phyloP scores from a whole-genome alignment of 345 rosid genomes.

The Cardamine resedifolia region DNA sequence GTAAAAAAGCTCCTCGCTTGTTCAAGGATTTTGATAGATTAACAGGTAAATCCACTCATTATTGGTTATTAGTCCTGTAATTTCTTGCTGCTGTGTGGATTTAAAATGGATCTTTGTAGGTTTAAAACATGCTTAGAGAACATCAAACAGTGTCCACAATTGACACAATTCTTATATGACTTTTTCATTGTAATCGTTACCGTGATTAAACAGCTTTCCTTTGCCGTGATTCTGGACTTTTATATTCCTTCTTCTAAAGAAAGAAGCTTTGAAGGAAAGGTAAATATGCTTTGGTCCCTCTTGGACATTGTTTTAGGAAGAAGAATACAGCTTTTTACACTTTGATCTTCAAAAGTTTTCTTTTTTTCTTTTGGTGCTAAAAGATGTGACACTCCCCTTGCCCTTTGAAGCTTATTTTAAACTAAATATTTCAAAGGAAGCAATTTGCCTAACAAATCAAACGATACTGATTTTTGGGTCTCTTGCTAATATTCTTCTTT shows the following conservation, averaged over 20 bases:
- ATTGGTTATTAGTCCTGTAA: constrained; percentile 4
- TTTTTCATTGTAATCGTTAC: constrained; percentile 4
- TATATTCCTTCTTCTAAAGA: constrained; percentile 29
- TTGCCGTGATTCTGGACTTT: constrained; percentile 26
- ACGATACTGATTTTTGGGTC: constrained; percentile 32
- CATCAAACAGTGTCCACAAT: background rate
- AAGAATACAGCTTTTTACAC: constrained; percentile 31
- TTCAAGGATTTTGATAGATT: background rate
- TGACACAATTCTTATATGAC: background rate
- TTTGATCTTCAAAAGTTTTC: constrained; percentile 21
- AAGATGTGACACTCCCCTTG: constrained; percentile 23
- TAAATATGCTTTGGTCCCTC: constrained; percentile 37
- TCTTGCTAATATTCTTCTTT: constrained; percentile 26
- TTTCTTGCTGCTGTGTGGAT: background rate
- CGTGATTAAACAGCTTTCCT: constrained; percentile 24
- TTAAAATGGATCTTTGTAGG: background rate
- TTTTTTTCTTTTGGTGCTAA: background rate
- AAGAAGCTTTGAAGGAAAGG: constrained; percentile 28
- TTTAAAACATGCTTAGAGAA: background rate
- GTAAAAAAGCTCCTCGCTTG: constrained; percentile 23
- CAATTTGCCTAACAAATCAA: constrained; percentile 32
- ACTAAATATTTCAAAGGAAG: background rate
- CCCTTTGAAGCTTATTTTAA: constrained; percentile 26
- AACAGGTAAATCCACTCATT: background rate
- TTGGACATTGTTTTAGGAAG: constrained; percentile 20